Base-by-base conservation (phyloP, 306 rosid genomes). In the Casuarina cunninghamiana region DNA sequence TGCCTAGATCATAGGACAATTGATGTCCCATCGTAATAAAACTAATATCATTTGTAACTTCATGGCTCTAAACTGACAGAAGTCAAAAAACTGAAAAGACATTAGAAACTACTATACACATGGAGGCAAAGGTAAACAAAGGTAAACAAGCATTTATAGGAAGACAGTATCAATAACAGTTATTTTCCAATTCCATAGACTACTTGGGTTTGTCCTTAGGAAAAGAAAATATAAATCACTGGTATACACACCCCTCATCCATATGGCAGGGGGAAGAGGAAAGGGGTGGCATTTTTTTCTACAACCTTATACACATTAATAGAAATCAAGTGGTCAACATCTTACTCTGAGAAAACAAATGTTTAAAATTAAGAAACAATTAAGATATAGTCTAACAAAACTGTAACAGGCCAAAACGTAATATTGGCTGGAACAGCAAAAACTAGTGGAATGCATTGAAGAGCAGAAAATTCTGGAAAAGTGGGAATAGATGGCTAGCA, bases 41-140 rank as follows among this genome's bases (percentile, higher is more conserved):
- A 73, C 35, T 19, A 73, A 67, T 46, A 72, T 67, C 79, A 72
- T 72, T 39, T 72, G 43, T 81, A 73, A 2, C 43, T 48, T 71
- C 50, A 50, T 19, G 26, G 39, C 73, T 19, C 46, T 66, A 71
- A 17, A 37, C 48, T 63, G 19, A 74, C 35, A 65, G 21, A 32
- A 21, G 62, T 0, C 70, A 65, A 39, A 6, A 51, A 55, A 15
- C 44, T 71, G 62, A 53, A 55, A 38, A 76, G 35, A 41, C 79
- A 69, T 46, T 9, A 62, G 35, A 79, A 35, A 70, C 1, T 26
- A 51, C 32, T 26, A 26, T 26, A 26, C 32, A 26, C 32, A 26
- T 26, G 32, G 1, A 26, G 4, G 12, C 62, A 55, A n/a, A 55
- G 62, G 62, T 57, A 10, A 5, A 37, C 63, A 57, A 57, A 57